Evolutionary conservation across 148 eudicot genomes (phyloP).

Genomic region (Silene latifolia): DNA sequence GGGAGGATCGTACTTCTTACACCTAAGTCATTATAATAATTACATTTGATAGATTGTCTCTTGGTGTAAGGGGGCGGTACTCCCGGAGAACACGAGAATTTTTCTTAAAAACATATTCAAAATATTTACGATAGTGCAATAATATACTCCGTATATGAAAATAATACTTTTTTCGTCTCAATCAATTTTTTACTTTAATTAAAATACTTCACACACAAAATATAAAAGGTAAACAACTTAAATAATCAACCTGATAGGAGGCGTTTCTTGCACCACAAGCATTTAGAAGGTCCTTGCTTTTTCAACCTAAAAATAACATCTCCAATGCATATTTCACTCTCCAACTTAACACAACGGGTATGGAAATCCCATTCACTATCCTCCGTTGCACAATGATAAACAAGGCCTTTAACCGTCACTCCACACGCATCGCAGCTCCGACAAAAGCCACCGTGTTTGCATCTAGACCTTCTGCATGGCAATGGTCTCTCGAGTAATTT

Average conservation of each 20-base stretch:
- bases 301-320: conserved; percentile 19
- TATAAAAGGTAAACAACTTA: too few relatives aligned
- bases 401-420: conserved; percentile 12
- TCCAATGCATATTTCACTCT: conserved; percentile 3
- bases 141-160: too few relatives aligned
- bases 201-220: too few relatives aligned
- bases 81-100: too few relatives aligned
- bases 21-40: too few relatives aligned
- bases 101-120: too few relatives aligned
- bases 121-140: too few relatives aligned
- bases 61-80: too few relatives aligned
- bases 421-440: conserved; percentile 23
- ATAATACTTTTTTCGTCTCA: too few relatives aligned
- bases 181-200: too few relatives aligned
- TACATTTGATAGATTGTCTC: too few relatives aligned
- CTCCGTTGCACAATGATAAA: conserved; percentile 12
- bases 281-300: conserved; percentile 10
- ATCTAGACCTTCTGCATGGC: conserved; percentile 13
- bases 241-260: not conserved
- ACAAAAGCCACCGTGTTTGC: conserved; percentile 6
- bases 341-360: conserved; percentile 13
- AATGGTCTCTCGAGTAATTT: not conserved
- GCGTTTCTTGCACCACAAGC: conserved; percentile 12
- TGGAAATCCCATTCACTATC: conserved; percentile 16
- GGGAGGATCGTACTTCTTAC: too few relatives aligned